phyloP scores from a whole-genome alignment of 106 monocot genomes.

The Hemerocallis citrina region DNA sequence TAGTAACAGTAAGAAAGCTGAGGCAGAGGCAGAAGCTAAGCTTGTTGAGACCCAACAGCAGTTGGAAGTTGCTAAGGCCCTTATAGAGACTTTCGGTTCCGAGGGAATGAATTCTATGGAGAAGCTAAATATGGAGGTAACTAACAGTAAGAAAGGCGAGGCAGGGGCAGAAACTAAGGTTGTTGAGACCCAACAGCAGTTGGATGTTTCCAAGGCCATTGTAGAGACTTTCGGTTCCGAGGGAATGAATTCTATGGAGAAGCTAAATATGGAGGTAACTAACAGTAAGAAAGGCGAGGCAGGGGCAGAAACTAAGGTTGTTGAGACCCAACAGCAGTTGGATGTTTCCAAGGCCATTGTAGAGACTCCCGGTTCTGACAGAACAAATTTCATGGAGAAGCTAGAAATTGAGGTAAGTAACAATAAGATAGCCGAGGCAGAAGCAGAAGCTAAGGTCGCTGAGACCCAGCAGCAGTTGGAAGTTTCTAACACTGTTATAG shows the following conservation, averaged over 20 bases:
- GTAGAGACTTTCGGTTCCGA: conserved; percentile 39
- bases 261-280: no score
- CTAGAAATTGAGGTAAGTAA: no score
- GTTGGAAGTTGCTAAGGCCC: conserved; percentile 41
- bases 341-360: conserved; percentile 37
- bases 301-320: no score
- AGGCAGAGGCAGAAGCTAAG: conserved; percentile 28
- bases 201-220: conserved; percentile 33
- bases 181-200: no score
- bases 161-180: no score
- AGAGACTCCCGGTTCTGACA: conserved; percentile 19
- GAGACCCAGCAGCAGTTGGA: no score
- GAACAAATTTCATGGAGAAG: conserved; percentile 16
- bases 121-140: conserved; percentile 27
- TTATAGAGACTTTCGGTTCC: conserved; percentile 31
- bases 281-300: conserved; percentile 18
- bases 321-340: no score
- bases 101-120: conserved; percentile 45
- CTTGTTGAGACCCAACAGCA: conserved; percentile 40
- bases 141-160: conserved; percentile 25
- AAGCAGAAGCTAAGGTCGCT: conserved; percentile 24
- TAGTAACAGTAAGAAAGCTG: conserved; percentile 20
- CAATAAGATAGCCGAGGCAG: no score
- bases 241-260: conserved; percentile 34
- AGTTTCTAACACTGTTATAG: no score